Conservation (phyloP, 2,329 filamentous ascomycete genomes). For the Coniochaeta sp. region DNA sequence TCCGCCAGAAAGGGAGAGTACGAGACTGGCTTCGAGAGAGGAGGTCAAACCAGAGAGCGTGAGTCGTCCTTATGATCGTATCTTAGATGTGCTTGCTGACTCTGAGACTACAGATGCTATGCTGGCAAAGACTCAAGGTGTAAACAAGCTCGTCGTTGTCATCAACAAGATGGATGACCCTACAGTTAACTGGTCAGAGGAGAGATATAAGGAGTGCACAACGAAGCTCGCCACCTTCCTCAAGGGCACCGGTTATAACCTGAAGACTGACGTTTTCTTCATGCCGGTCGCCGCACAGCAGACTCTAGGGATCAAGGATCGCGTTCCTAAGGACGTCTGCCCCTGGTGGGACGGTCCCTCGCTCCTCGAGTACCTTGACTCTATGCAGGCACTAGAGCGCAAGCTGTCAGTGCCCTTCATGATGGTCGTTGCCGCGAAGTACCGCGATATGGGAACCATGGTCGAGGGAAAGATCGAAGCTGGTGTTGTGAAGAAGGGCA, state of each 20-base stretch:
- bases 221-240: conserved; percentile 82
- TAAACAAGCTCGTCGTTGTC: conserved; percentile 89
- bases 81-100: background rate
- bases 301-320: conserved; percentile 78
- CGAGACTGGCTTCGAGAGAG: conserved; percentile 94
- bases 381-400: conserved; percentile 85
- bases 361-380: conserved; percentile 89
- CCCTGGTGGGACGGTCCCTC: conserved; percentile 88
- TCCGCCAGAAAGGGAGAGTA: conserved; percentile 97
- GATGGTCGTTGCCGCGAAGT: conserved; percentile 97
- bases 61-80: conserved; percentile 1
- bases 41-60: conserved; percentile 84
- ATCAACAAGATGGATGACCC: conserved; percentile 99
- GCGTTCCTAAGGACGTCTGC: conserved; percentile 66
- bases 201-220: conserved; percentile 87
- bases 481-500: conserved; percentile 85
- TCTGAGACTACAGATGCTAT: conserved; percentile 56
- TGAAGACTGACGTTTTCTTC: conserved; percentile 87
- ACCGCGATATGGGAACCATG: conserved; percentile 95
- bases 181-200: conserved; percentile 92
- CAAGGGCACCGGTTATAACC: conserved; percentile 87
- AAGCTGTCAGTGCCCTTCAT: conserved; percentile 99
- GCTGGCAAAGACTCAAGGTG: conserved; percentile 95
- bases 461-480: conserved; percentile 83
- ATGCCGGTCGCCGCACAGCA: conserved; percentile 95